Base-by-base conservation (phyloP, 345 rosid species). In the Pelargonium nanum region DNA sequence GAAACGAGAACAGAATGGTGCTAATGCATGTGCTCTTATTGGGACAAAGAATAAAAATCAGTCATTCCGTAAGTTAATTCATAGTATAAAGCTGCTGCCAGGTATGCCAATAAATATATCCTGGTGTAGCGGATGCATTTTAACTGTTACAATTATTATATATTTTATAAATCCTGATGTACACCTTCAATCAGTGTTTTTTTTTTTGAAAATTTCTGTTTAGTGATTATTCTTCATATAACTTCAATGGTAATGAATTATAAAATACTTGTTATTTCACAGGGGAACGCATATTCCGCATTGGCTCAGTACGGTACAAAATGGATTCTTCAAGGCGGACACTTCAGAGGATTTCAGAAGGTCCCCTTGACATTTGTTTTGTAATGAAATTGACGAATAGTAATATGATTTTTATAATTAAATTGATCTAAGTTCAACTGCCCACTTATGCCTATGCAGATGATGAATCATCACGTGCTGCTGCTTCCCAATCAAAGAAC, bases 281-380 rank as follows among this genome's bases (percentile, higher is more conserved):
- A 89, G 97, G 96, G 52, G 86, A 79, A 64, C 83, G 91, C 13
- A 74, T 89, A 70, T 93, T 87, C 78, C 86, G 94, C 60, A 57
- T 92, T 77, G 97, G 97, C 72, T 78, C 83, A 34, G 74, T 82
- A 54, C 84, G 84, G 70, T 87, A 92, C 80, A 89, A 76, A 77
- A 89, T 89, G 97, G 99, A 87, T 77, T 61, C 97, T 74, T 87
- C 97, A 52, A 80, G 87, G 78, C 80, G 84, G 70, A 85, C 99
- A 22, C 94, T 93, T 69, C 94, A 85, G 69, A 87, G 97, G 77
- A 79, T 55, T 55, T 9, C 26, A 55, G 26, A 4, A 21, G 48
- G 9, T 40, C 15, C 48, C 3, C 2, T 40, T 40, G 15, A 40
- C 48, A 40, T 40, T 40, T 2, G 16, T 40, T 40, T 40, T 40